Evolutionary conservation across 345 rosid genomes (phyloP).

Genomic region (Gossypioides kirkii): DNA sequence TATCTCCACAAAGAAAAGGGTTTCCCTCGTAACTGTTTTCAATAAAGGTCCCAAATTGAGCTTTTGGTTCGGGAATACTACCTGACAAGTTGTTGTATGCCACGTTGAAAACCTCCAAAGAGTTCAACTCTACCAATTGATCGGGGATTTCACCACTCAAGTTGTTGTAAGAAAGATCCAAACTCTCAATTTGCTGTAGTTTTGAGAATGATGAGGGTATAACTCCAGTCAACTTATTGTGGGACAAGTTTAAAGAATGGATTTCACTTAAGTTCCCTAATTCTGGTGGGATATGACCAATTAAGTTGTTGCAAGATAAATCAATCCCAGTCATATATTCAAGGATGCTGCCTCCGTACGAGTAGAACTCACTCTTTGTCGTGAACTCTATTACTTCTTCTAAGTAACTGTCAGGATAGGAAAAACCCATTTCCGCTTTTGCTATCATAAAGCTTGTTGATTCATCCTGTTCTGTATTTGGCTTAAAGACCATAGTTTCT

Average conservation of each 20-base stretch:
- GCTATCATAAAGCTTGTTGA: too few species aligned
- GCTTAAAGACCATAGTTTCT: accelerated
- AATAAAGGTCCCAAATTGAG: constrained; percentile 10
- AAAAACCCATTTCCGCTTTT: too few species aligned
- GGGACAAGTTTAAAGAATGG: background rate
- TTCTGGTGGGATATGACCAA: background rate
- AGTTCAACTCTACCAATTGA: constrained; percentile 1
- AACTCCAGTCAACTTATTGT: background rate
- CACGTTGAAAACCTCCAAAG: background rate
- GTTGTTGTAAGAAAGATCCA: constrained; percentile 24
- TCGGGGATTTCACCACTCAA: constrained; percentile 19
- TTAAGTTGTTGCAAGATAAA: background rate
- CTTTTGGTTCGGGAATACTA: background rate
- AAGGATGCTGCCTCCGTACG: background rate
- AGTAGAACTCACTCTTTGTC: background rate
- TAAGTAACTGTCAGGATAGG: accelerated
- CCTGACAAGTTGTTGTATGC: constrained; percentile 11
- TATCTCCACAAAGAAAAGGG: background rate
- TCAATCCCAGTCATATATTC: background rate
- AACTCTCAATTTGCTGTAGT: background rate
- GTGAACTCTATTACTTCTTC: background rate
- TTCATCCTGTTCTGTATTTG: too few species aligned
- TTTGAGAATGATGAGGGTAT: constrained; percentile 1
- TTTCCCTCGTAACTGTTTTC: constrained; percentile 7
- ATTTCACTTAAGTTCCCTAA: background rate